A percentile compares a stretch with the other conserved stretches of the same genome.
Evolutionary conservation across 129 eudicot genomes (phyloP).

Genomic region (Artemisia tridentata): DNA sequence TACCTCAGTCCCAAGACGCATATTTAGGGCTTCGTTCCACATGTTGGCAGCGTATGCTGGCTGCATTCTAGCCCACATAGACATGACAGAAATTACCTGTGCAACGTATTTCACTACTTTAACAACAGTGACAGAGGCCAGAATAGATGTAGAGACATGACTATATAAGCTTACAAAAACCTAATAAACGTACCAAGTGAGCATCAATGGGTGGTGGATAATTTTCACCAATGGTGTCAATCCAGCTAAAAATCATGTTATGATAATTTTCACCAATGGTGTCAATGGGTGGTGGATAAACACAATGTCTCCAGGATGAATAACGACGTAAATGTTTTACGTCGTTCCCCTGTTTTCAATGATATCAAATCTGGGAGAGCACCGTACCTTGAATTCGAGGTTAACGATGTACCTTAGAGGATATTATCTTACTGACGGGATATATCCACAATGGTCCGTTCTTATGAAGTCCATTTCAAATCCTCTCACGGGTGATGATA

Average conservation of each 20-base stretch:
- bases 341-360: no score
- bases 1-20: slow-evolving; percentile 98
- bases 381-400: no score
- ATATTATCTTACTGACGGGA: no score
- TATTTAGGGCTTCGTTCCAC: slow-evolving; percentile 99
- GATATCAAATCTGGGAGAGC: no score
- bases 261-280: no score
- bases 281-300: no score
- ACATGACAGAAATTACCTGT: slow-evolving; percentile 98
- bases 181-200: slow-evolving; percentile 72
- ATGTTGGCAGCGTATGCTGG: slow-evolving; percentile 99
- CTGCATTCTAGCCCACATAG: slow-evolving; percentile 99
- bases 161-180: background rate
- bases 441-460: no score
- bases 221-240: slow-evolving; percentile 92
- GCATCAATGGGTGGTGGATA: slow-evolving; percentile 99
- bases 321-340: no score
- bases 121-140: slow-evolving; percentile 4
- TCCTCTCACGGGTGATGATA: no score
- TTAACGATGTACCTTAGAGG: no score
- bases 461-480: no score
- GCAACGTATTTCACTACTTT: slow-evolving; percentile 24
- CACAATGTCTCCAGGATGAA: no score
- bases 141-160: background rate
- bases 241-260: slow-evolving; percentile 99